These are phyloP conservation scores for Oryza nivara DNA, from an alignment of 176 grass and related monocot species.

Conservation along the genomic window DNA sequence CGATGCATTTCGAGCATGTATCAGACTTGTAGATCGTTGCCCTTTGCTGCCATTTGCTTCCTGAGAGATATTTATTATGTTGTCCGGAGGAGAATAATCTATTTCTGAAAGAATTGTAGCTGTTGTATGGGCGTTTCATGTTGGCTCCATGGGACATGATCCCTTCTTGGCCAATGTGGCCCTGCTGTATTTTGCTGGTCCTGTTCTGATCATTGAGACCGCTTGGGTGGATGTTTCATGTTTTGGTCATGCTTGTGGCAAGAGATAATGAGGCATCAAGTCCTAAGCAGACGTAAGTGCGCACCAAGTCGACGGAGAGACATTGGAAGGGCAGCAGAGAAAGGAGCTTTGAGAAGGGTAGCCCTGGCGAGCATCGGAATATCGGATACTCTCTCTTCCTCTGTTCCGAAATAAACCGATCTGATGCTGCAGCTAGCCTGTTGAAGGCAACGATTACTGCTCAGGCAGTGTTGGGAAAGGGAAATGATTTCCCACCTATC, in stretches of 20 bases:
- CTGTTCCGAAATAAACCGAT: too few species aligned
- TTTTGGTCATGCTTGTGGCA: background rate
- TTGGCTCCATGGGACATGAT: background rate
- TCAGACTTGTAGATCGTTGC: conserved; percentile 40
- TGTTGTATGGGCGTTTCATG: background rate
- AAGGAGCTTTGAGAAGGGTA: too few species aligned
- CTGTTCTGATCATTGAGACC: background rate
- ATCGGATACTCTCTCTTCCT: too few species aligned
- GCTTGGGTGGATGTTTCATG: background rate
- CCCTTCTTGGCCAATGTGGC: background rate
- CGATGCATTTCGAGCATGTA: conserved; percentile 32
- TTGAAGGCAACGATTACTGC: too few species aligned
- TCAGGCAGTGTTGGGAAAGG: too few species aligned
- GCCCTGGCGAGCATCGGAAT: too few species aligned
- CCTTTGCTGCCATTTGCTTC: background rate
- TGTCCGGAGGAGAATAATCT: conserved; percentile 17
- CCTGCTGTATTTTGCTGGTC: background rate
- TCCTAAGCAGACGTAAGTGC: too few species aligned
- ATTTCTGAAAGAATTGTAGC: conserved; percentile 19
- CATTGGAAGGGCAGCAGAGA: too few species aligned
- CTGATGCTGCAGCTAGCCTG: too few species aligned
- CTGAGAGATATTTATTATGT: conserved; percentile 22
- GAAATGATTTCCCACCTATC: too few species aligned
- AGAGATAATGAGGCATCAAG: too few species aligned
- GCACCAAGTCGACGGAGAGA: too few species aligned